A percentile compares a stretch with the other conserved stretches of the same genome.
Evolutionary conservation across 768 basidiomycete genomes (phyloP).

Genomic region (Leccinellum rugosiceps): DNA sequence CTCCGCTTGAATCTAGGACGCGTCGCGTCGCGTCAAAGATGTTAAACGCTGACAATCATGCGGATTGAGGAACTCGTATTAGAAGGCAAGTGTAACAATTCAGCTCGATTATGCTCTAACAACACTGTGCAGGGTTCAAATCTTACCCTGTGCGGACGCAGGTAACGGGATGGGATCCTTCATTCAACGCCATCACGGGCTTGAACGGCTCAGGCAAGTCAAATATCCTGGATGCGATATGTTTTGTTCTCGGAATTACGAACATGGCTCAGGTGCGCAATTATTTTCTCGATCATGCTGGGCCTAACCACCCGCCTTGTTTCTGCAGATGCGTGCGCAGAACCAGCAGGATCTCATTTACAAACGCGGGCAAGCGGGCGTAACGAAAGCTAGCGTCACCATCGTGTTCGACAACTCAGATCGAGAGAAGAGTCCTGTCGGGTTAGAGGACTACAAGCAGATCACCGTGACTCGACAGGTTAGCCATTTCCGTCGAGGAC

Average conservation of each 20-base stretch:
- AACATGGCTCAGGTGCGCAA: conserved; percentile 83
- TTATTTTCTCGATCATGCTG: background rate
- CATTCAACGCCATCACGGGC: conserved; percentile 98
- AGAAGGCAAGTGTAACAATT: conserved; percentile 53
- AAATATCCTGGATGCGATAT: conserved; percentile 98
- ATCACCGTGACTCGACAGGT: conserved; percentile 98
- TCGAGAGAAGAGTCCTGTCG: conserved; percentile 75
- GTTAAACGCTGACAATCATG: conserved; percentile 46
- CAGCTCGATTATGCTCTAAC: background rate
- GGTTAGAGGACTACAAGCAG: conserved; percentile 75
- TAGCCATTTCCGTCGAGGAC: conserved; percentile 15
- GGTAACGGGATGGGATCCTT: conserved; percentile 95
- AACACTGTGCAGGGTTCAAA: conserved; percentile 72
- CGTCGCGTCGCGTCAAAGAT: conserved; percentile 31
- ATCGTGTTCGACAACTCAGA: conserved; percentile 99
- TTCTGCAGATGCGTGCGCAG: conserved; percentile 78
- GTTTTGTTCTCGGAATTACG: conserved; percentile 96
- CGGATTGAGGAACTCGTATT: conserved; percentile 93
- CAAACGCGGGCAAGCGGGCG: conserved; percentile 96
- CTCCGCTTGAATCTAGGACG: conserved; percentile 28
- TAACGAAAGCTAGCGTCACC: conserved; percentile 96
- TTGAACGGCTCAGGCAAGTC: conserved; percentile 97
- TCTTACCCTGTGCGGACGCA: conserved; percentile 95
- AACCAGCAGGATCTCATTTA: conserved; percentile 99
- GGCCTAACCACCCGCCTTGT: background rate